These are phyloP conservation scores for Tephrocybe sp. DNA, from an alignment of 768 basidiomycete genomes.

Conservation along the genomic window DNA sequence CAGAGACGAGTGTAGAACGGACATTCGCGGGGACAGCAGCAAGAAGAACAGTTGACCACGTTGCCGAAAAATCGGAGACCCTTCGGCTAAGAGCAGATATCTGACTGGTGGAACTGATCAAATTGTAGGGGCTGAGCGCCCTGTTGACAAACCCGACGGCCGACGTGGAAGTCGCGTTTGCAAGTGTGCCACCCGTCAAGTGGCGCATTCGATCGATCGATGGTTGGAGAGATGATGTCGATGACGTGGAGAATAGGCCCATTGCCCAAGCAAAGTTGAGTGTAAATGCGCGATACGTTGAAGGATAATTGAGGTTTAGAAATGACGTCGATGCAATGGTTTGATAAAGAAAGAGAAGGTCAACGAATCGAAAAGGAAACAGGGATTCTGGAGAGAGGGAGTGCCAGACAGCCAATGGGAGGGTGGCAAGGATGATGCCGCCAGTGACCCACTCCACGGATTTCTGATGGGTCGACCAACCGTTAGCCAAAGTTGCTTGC, in stretches of 20 bases:
- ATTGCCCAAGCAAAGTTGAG: slow-evolving; percentile 91
- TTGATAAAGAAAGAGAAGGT: slow-evolving; percentile 83
- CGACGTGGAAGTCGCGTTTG: slow-evolving; percentile 56
- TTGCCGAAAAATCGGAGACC: not conserved
- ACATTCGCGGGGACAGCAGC: not conserved
- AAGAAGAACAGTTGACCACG: not conserved
- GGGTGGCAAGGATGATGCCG: slow-evolving; percentile 60
- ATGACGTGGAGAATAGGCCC: slow-evolving; percentile 62
- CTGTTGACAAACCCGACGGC: slow-evolving; percentile 81
- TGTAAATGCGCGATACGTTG: slow-evolving; percentile 76
- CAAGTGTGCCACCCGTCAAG: slow-evolving; percentile 75
- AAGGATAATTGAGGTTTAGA: slow-evolving; percentile 85
- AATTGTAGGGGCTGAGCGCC: slow-evolving; percentile 77
- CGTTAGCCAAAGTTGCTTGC: slow-evolving; percentile 90
- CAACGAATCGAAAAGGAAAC: slow-evolving; percentile 76
- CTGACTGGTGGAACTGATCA: not conserved
- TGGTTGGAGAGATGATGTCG: slow-evolving; percentile 61
- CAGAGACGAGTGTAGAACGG: slow-evolving; percentile 12
- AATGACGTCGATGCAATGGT: slow-evolving; percentile 78
- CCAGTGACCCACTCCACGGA: slow-evolving; percentile 81
- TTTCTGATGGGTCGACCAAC: slow-evolving; percentile 75
- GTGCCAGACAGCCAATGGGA: slow-evolving; percentile 63
- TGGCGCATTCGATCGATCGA: slow-evolving; percentile 84
- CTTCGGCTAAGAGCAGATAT: slow-evolving; percentile 1
- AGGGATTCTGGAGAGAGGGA: slow-evolving; percentile 57